phyloP scores from a whole-genome alignment of 2,329 filamentous ascomycete genomes.

The Apiospora marii region DNA sequence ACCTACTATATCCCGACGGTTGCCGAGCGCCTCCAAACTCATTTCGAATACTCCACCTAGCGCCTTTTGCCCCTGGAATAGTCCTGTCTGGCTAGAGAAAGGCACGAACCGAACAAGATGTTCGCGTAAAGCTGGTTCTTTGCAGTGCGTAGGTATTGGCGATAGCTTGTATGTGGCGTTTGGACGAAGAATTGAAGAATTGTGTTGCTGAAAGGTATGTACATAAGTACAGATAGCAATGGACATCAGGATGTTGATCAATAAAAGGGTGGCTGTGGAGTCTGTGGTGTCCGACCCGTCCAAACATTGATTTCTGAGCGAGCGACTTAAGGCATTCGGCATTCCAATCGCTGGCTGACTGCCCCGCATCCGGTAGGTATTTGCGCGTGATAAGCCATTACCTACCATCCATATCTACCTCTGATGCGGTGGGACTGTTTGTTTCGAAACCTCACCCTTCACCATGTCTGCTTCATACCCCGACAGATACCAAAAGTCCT shows the following conservation, averaged over 20 bases:
- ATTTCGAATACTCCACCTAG: not conserved
- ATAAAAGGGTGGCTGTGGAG: not conserved
- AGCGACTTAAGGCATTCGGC: not conserved
- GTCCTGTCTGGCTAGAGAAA: not conserved
- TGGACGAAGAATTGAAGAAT: not conserved
- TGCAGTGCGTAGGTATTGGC: not conserved
- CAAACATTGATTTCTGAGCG: not conserved
- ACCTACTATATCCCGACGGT: constrained; percentile 1
- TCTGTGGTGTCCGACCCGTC: constrained; percentile 6
- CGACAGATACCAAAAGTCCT: constrained; percentile 27
- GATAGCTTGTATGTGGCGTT: not conserved
- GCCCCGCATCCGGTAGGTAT: constrained; percentile 16
- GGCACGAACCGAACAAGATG: not conserved
- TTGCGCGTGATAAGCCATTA: constrained; percentile 13
- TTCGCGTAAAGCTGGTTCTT: not conserved
- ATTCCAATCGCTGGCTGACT: constrained; percentile 8
- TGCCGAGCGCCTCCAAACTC: not conserved
- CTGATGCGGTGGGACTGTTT: not conserved
- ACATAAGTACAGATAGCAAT: too few species aligned
- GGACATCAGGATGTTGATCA: not conserved
- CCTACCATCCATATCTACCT: constrained; percentile 2
- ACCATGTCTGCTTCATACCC: constrained; percentile 21
- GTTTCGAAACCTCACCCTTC: constrained; percentile 2
- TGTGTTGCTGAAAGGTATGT: not conserved
- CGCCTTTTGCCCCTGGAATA: not conserved